A percentile compares a stretch with the other conserved stretches of the same genome.
Evolutionary conservation across 2,329 filamentous ascomycete genomes (phyloP).

Genomic region (Zymoseptoria ardabiliae): DNA sequence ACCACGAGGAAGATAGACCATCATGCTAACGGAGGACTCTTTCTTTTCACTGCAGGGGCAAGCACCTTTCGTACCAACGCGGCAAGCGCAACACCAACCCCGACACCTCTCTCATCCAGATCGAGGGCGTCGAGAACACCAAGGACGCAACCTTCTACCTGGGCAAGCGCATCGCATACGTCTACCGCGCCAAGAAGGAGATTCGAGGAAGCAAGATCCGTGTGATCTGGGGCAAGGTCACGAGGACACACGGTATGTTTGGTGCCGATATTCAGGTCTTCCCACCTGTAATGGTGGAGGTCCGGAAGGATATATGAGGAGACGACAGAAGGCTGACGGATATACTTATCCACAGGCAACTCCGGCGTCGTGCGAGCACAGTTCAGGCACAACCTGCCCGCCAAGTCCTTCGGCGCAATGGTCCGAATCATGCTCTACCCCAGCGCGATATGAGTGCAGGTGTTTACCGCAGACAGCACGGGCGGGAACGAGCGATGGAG

Average conservation of each 20-base stretch:
- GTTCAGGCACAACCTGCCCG: conserved; percentile 92
- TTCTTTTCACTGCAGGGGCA: conserved; percentile 58
- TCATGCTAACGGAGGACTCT: neutral
- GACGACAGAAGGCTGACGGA: conserved; percentile 14
- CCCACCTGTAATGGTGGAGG: neutral
- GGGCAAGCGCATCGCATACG: conserved; percentile 97
- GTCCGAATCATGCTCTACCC: conserved; percentile 36
- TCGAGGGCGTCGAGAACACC: conserved; percentile 92
- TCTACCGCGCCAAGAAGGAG: conserved; percentile 94
- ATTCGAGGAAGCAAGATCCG: conserved; percentile 97
- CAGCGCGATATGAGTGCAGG: conserved; percentile 30
- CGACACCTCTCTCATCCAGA: conserved; percentile 80
- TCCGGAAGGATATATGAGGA: neutral
- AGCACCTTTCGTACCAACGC: conserved; percentile 96
- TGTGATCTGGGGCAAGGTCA: conserved; percentile 98
- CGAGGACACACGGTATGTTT: conserved; percentile 76
- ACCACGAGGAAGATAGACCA: neutral
- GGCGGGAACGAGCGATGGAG: neutral
- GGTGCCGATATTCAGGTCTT: neutral
- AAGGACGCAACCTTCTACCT: conserved; percentile 94
- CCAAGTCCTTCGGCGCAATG: conserved; percentile 80
- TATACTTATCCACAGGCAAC: conserved; percentile 59
- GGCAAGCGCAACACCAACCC: conserved; percentile 87
- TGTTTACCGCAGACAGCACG: neutral
- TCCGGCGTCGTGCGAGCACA: conserved; percentile 96